A percentile compares a stretch with the other conserved stretches of the same genome.
Conservation (phyloP, 1,139 yeast species). For the Trichomonascaceae sp. region DNA sequence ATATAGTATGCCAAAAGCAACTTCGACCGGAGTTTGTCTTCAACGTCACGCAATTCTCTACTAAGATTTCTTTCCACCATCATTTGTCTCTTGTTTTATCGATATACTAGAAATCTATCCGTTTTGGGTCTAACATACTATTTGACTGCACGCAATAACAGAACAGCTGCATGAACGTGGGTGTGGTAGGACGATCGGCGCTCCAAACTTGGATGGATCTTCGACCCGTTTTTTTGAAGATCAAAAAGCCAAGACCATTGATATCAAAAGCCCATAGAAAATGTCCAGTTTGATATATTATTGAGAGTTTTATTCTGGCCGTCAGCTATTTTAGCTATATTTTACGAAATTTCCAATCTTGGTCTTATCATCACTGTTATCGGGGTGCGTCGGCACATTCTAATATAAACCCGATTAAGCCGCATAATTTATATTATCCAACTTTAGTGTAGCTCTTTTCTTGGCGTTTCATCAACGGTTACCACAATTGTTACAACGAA, state of each 20-base stretch:
- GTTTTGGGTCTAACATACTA: background rate
- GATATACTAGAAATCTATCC: background rate
- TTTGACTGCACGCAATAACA: background rate
- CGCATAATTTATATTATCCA: background rate
- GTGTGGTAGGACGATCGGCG: background rate
- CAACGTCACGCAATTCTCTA: background rate
- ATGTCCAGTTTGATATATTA: background rate
- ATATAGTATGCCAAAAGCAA: background rate
- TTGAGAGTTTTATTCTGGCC: background rate
- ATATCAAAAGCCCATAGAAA: background rate
- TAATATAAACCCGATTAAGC: background rate
- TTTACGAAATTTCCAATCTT: background rate
- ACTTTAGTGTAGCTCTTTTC: background rate
- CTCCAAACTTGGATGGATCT: background rate
- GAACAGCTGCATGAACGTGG: background rate
- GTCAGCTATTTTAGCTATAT: background rate
- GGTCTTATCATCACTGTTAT: background rate
- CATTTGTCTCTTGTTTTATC: background rate
- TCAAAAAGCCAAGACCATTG: background rate
- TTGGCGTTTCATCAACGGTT: background rate
- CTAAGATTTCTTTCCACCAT: background rate
- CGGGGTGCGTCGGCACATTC: background rate
- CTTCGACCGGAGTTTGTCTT: background rate
- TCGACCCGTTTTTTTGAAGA: background rate
- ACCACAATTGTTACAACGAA: background rate